Percentiles rank a stretch among this genome's conserved stretches.
phyloP scores from a whole-genome alignment of 257 asterid genomes.

The Solanum pennellii region DNA sequence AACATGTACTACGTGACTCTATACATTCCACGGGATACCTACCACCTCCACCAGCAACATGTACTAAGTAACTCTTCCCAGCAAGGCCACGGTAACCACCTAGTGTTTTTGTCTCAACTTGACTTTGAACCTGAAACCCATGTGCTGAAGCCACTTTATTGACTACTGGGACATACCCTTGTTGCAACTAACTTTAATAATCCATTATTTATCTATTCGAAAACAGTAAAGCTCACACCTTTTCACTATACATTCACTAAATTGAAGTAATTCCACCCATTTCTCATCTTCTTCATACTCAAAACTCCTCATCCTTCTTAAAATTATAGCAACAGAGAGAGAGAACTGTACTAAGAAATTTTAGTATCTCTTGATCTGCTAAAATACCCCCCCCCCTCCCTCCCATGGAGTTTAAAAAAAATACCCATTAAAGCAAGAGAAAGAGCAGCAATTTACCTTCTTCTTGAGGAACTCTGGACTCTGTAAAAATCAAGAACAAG shows the following conservation, averaged over 20 bases:
- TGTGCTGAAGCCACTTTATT: neutral
- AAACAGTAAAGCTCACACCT: neutral
- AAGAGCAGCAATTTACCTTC: conserved; percentile 8
- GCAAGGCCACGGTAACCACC: neutral
- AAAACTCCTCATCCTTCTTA: neutral
- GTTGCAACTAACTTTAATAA: neutral
- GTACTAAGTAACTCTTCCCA: neutral
- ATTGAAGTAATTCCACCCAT: neutral
- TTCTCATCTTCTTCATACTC: neutral
- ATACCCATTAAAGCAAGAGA: neutral
- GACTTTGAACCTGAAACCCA: neutral
- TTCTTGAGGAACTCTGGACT: conserved; percentile 14
- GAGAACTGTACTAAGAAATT: neutral
- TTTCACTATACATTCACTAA: neutral
- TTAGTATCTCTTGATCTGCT: neutral
- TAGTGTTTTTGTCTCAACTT: neutral
- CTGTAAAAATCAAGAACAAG: conserved; percentile 2
- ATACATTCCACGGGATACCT: no score
- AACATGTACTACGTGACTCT: neutral
- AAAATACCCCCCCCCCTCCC: neutral
- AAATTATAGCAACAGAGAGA: neutral
- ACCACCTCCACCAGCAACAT: no score
- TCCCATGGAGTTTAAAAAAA: neutral
- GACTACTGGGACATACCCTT: neutral
- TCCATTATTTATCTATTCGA: neutral